phyloP scores from a whole-genome alignment of 805 yeast species.

The Suhomyces emberorum region DNA sequence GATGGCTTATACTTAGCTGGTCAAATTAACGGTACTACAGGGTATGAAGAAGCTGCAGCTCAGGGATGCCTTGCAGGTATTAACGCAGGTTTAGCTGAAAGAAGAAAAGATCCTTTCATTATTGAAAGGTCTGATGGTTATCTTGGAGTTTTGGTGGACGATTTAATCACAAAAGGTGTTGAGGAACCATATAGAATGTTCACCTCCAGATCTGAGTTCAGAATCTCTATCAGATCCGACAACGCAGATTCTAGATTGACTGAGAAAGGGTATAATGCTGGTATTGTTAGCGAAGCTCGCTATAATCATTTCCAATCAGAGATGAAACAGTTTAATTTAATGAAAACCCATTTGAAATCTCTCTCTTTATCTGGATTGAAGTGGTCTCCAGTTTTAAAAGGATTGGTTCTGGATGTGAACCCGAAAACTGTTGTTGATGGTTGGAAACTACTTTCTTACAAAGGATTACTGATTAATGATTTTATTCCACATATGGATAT shows the following conservation, averaged over 20 bases:
- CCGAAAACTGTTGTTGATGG: constrained; percentile 44
- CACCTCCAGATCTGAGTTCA: constrained; percentile 91
- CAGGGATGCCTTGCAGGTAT: constrained; percentile 96
- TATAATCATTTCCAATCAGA: constrained; percentile 49
- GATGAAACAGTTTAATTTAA: constrained; percentile 39
- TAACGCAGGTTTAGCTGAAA: constrained; percentile 72
- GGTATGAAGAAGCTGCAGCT: constrained; percentile 98
- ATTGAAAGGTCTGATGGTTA: constrained; percentile 81
- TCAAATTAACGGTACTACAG: constrained; percentile 97
- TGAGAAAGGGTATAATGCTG: constrained; percentile 57
- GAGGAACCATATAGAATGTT: constrained; percentile 98
- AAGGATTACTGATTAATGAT: constrained; percentile 33
- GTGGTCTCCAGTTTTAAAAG: constrained; percentile 58
- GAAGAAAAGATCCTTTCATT: constrained; percentile 43
- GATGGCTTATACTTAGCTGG: constrained; percentile 87
- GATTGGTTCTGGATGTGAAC: constrained; percentile 48
- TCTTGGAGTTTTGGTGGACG: constrained; percentile 90
- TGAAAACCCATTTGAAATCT: constrained; percentile 44
- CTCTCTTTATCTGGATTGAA: constrained; percentile 49
- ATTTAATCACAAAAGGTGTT: constrained; percentile 90
- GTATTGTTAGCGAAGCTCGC: constrained; percentile 63
- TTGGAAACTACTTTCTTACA: constrained; percentile 66
- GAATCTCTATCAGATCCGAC: constrained; percentile 87
- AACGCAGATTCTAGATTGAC: constrained; percentile 91
- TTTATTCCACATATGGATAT: constrained; percentile 26